Evolutionary conservation across 495 filamentous ascomycete species (phyloP).

Genomic region (Penicillium samsonianum): DNA sequence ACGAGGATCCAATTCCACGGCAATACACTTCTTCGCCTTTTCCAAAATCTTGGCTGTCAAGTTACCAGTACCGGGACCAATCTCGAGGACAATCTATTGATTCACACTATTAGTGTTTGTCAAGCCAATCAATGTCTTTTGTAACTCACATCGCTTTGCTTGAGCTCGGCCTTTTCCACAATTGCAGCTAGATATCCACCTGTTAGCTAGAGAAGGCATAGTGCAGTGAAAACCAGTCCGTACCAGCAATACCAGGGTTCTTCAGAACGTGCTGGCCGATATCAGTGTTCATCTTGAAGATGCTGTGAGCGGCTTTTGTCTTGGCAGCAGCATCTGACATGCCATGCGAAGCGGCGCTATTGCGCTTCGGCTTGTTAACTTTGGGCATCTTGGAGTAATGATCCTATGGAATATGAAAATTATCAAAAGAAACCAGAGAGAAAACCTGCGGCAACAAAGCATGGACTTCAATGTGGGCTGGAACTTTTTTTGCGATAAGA

Average conservation of each 20-base stretch:
- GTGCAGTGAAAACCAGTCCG: slow-evolving; percentile 1
- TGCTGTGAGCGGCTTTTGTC: slow-evolving; percentile 65
- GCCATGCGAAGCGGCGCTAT: slow-evolving; percentile 47
- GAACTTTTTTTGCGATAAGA: slow-evolving; percentile 45
- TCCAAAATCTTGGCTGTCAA: slow-evolving; percentile 87
- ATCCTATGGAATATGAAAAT: background rate
- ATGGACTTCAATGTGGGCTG: slow-evolving; percentile 18
- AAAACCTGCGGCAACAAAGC: background rate
- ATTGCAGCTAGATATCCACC: slow-evolving; percentile 48
- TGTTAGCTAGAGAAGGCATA: background rate
- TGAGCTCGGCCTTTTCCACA: slow-evolving; percentile 82
- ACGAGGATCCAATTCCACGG: slow-evolving; percentile 90
- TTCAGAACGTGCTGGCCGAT: slow-evolving; percentile 93
- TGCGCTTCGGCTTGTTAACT: slow-evolving; percentile 57
- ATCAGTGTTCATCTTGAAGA: slow-evolving; percentile 86
- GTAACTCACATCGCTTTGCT: slow-evolving; percentile 72
- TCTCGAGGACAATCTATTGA: slow-evolving; percentile 64
- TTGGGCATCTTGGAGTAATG: slow-evolving; percentile 33
- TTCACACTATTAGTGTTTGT: slow-evolving; percentile 1
- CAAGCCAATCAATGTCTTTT: background rate
- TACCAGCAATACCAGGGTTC: slow-evolving; percentile 89
- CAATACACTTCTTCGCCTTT: slow-evolving; percentile 81
- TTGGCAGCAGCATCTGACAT: slow-evolving; percentile 53
- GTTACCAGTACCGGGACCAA: slow-evolving; percentile 81
- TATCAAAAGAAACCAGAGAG: background rate